Base-by-base conservation (phyloP, 192 early-diverging fungal species). In the Podila verticillata region DNA sequence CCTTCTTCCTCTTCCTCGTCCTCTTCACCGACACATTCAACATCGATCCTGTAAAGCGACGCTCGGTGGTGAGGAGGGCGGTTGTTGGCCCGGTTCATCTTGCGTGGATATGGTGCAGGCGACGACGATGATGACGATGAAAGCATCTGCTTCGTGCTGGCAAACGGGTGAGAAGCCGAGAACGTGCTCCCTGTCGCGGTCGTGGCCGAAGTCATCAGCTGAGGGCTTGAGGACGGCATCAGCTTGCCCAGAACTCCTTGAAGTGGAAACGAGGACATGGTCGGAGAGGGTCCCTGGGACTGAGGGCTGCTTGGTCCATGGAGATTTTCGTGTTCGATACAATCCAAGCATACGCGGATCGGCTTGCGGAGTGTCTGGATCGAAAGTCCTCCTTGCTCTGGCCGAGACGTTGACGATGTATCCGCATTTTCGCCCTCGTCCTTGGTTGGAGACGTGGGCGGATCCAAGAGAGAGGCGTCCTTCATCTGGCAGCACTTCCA, bases 401-500 rank as follows among this genome's bases (percentile, higher is more conserved):
- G 4, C 9, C 3, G 10, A 12, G 7, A 54, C 22, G 22, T 49
- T 10, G 22, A 48, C 20, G 57, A 28, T 2, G 57, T 28, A 36
- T 34, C 61, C 20, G n/a, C 17, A 0, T n/a, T 32, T n/a, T n/a
- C 34, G 20, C 20, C 32, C 5, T 15, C 47, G 8, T 22, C 44
- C 7, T 22, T 17, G 24, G 34, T 7, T 5, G 39, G 34, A 3
- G 63, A n/a, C 5, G 44, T 26, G 10, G 63, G 9, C 12, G 24
- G 2, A 2, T 15, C 12, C 28, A 61, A 26, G 44, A 74, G 10
- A 4, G 49, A 68, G 5, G 70, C 75, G 26, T 72, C 75, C 39
- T 79, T 79, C 75, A 79, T 79, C 36, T 79, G 75, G 63, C 75
- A 92, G 62, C 91, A 92, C 49, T 85, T 84, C 63, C 82, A 86